A percentile compares a stretch with the other conserved stretches of the same genome.
phyloP scores from a whole-genome alignment of 805 yeast genomes.

The Yarrowia porcina region DNA sequence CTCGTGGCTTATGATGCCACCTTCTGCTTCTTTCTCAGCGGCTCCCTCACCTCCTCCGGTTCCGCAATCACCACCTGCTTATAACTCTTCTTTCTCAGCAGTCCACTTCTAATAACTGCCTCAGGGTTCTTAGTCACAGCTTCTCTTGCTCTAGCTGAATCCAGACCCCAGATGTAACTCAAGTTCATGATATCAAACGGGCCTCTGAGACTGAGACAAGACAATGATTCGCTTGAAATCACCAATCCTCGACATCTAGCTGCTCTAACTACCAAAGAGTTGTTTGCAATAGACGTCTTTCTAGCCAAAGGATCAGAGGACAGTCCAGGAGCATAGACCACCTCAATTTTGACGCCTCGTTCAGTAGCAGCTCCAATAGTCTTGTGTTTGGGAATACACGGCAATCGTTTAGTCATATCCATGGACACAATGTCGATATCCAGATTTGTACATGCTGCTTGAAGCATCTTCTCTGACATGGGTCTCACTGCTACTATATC shows the following conservation, averaged over 20 bases:
- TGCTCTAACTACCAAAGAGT: slow-evolving; percentile 72
- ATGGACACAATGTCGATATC: slow-evolving; percentile 82
- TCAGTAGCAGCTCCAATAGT: slow-evolving; percentile 78
- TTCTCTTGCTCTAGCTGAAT: slow-evolving; percentile 55
- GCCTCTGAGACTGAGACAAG: slow-evolving; percentile 55
- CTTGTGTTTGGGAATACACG: slow-evolving; percentile 78
- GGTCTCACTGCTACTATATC: slow-evolving; percentile 86
- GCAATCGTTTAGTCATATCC: slow-evolving; percentile 60
- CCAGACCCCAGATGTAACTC: slow-evolving; percentile 66
- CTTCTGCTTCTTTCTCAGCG: slow-evolving; percentile 13
- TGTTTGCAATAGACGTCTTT: slow-evolving; percentile 65
- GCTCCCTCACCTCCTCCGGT: slow-evolving; percentile 2
- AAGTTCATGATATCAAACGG: slow-evolving; percentile 67
- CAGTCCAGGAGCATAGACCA: slow-evolving; percentile 48
- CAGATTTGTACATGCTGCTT: slow-evolving; percentile 66
- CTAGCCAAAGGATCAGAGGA: slow-evolving; percentile 42
- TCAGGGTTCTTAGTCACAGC: slow-evolving; percentile 60
- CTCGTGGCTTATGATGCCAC: not conserved
- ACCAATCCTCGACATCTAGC: slow-evolving; percentile 77
- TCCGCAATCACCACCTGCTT: slow-evolving; percentile 55
- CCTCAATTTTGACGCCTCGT: slow-evolving; percentile 79
- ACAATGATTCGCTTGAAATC: slow-evolving; percentile 68
- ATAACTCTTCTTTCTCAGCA: slow-evolving; percentile 67
- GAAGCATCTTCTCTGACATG: slow-evolving; percentile 69
- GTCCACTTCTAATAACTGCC: slow-evolving; percentile 66